A percentile compares a stretch with the other conserved stretches of the same genome.
These are phyloP conservation scores for Mucor velutinosus DNA, from an alignment of 371 early-diverging fungal genomes.

Conservation along the genomic window DNA sequence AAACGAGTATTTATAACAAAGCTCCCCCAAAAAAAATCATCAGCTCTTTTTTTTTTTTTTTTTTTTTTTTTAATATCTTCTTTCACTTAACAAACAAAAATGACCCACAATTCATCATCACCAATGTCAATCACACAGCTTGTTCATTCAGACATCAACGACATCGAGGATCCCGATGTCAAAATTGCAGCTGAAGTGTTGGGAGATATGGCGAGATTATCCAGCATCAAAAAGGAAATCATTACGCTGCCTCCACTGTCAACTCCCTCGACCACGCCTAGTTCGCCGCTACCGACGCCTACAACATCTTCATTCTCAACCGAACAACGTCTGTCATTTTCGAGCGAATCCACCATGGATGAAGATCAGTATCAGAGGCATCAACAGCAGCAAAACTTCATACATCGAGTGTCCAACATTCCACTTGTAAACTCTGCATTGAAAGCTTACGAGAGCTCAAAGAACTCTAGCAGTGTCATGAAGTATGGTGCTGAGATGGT, in stretches of 20 bases:
- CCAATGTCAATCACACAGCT: slow-evolving; percentile 47
- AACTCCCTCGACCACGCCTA: slow-evolving; percentile 35
- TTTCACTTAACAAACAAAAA: slow-evolving; percentile 14
- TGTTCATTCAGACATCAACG: slow-evolving; percentile 16
- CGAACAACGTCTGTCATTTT: slow-evolving; percentile 19
- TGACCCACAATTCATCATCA: slow-evolving; percentile 20
- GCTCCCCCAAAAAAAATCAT: slow-evolving; percentile 7
- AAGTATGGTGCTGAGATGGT: slow-evolving; percentile 70
- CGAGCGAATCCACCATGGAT: slow-evolving; percentile 28
- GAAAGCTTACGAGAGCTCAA: slow-evolving; percentile 76
- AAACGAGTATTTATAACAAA: not conserved
- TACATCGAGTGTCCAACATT: slow-evolving; percentile 76
- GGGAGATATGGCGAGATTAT: slow-evolving; percentile 57
- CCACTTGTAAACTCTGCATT: slow-evolving; percentile 79
- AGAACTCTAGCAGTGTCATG: slow-evolving; percentile 65
- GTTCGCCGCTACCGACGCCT: slow-evolving; percentile 39
- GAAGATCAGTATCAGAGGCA: slow-evolving; percentile 25
- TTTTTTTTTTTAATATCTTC: slow-evolving; percentile 18
- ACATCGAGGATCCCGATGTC: slow-evolving; percentile 54
- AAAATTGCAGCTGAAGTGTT: slow-evolving; percentile 69
- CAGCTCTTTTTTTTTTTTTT: not conserved
- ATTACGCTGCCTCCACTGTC: slow-evolving; percentile 37
- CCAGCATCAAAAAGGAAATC: slow-evolving; percentile 19
- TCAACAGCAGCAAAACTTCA: slow-evolving; percentile 51
- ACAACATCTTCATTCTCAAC: slow-evolving; percentile 24